Base-by-base conservation (phyloP, 306 rosid genomes). In the Castanopsis chinensis region DNA sequence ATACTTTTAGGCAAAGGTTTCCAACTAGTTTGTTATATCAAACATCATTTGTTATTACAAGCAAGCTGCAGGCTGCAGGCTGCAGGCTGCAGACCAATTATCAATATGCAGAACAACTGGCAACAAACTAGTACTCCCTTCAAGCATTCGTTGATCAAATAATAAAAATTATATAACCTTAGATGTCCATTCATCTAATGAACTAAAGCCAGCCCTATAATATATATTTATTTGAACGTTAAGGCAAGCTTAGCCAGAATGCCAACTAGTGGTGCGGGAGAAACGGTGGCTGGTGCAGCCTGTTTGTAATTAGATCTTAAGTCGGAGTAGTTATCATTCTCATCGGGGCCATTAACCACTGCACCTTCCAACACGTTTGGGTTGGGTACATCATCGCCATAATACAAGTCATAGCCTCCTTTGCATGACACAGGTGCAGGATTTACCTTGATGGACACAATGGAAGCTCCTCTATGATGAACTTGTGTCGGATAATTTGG, bases 381-480 rank as follows among this genome's bases (percentile, higher is more conserved):
- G 56, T 91, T 87, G 1, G 90, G 87, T 20, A 54, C 78, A 15
- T 82, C 41, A 3, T 35, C 82, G 52, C 85, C 19, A 69, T 64
- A 93, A 91, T 89, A 91, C 0, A 7, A 14, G 0, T 59, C 58
- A 53, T 28, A 90, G 0, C 94, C 93, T 0, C 74, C 94, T 71
- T 88, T 2, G 73, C 93, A 91, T 6, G 83, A n/a, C 13, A 90
- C 83, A 7, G 80, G 80, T 2, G 76, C 4, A 0, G 37, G 33
- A 25, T 90, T 56, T 0, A n/a, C 10, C 72, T 83, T 91, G 2
- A 89, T 25, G 1, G 98, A 89, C 12, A 78, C 76, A 59, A 89
- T 91, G 21, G 98, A 93, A 11, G 93, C 89, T 80, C 72, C 97
- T 82, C 97, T 93, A 19, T 91, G 98, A 79, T 91, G 96, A 68